Percentiles rank a stretch among this genome's conserved stretches.
Conservation (phyloP, 257 asterid genomes). For the Capsicum rhomboideum region DNA sequence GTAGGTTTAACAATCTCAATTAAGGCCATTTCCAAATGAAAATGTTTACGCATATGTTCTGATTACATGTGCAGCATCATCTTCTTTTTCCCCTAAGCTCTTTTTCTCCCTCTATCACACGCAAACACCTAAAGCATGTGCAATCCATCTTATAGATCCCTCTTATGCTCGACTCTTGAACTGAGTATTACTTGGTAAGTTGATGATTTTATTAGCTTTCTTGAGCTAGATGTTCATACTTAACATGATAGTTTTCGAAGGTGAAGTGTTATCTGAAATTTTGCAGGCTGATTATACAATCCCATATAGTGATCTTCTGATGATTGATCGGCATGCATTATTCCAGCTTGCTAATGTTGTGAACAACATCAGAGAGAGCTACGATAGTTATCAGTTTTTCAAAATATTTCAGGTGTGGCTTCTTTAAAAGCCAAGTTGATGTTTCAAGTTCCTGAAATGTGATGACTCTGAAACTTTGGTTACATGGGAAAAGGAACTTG, state of each 20-base stretch:
- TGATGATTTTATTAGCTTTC: not conserved
- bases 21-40: not conserved
- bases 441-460: not conserved
- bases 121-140: not conserved
- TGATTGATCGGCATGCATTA: slow-evolving; percentile 79
- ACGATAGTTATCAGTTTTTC: slow-evolving; percentile 83
- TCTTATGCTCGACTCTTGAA: slow-evolving; percentile 1
- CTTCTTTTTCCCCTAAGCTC: not conserved
- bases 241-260: not conserved
- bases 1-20: slow-evolving; percentile 31
- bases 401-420: slow-evolving; percentile 79
- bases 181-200: not conserved
- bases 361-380: slow-evolving; percentile 75
- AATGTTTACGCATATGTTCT: not conserved
- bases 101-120: not conserved
- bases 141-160: not conserved
- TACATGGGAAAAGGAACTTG: not conserved
- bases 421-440: not conserved
- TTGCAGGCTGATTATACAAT: slow-evolving; percentile 66
- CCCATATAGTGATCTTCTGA: slow-evolving; percentile 71
- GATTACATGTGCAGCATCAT: not conserved
- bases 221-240: not conserved
- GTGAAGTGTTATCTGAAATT: not conserved
- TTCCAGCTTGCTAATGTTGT: slow-evolving; percentile 78
- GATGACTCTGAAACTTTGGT: not conserved